These are phyloP conservation scores for Ilyonectria sp. DNA, from an alignment of 2,329 filamentous ascomycete species.

Conservation along the genomic window DNA sequence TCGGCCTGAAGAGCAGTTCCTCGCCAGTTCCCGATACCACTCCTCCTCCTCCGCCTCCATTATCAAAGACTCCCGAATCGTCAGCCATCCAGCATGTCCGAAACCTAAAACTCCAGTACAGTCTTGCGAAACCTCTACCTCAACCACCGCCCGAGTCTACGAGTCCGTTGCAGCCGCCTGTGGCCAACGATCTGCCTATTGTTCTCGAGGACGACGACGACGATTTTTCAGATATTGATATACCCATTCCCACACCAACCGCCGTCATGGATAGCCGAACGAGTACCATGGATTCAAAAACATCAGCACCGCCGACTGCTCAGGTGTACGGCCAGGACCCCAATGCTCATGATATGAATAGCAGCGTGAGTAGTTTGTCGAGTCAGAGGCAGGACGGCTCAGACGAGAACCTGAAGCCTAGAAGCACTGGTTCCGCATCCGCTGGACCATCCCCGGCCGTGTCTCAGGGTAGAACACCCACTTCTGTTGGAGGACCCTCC, in stretches of 20 bases:
- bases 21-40: slow-evolving; percentile 33
- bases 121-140: slow-evolving; percentile 71
- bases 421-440: slow-evolving; percentile 68
- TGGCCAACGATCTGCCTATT: slow-evolving; percentile 45
- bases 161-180: slow-evolving; percentile 51
- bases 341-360: slow-evolving; percentile 57
- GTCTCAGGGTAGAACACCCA: slow-evolving; percentile 52
- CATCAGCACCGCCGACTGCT: slow-evolving; percentile 51
- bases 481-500: slow-evolving; percentile 59
- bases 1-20: slow-evolving; percentile 53
- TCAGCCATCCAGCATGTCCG: slow-evolving; percentile 64
- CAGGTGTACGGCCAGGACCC: slow-evolving; percentile 56
- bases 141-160: slow-evolving; percentile 58
- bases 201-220: slow-evolving; percentile 50
- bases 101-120: slow-evolving; percentile 69
- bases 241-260: slow-evolving; percentile 27
- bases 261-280: slow-evolving; percentile 58
- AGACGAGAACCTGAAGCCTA: slow-evolving; percentile 65
- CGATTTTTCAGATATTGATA: slow-evolving; percentile 49
- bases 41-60: slow-evolving; percentile 30
- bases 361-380: slow-evolving; percentile 63
- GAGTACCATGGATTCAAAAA: slow-evolving; percentile 65
- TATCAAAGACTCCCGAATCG: slow-evolving; percentile 36
- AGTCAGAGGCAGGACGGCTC: slow-evolving; percentile 61
- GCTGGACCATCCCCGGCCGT: slow-evolving; percentile 71